Conservation (phyloP, 2,329 filamentous ascomycete genomes). For the Epichloe sibirici region DNA sequence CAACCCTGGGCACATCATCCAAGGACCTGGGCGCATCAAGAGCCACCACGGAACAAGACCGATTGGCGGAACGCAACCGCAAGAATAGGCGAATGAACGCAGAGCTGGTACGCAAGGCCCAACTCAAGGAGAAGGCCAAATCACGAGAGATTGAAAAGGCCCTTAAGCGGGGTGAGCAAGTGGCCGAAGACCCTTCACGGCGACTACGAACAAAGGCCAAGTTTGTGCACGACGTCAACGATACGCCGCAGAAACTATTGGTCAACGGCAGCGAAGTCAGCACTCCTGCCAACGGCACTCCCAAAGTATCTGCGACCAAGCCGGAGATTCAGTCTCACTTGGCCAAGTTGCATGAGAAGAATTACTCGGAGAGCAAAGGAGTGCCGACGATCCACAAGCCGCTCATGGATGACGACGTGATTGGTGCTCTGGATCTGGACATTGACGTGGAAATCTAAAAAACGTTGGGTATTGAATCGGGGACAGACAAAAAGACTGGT, state of each 20-base stretch:
- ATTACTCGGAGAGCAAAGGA: conserved; percentile 44
- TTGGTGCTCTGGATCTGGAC: conserved; percentile 76
- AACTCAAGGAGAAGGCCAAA: conserved; percentile 65
- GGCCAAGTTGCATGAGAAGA: conserved; percentile 40
- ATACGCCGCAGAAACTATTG: conserved; percentile 30
- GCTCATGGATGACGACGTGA: conserved; percentile 83
- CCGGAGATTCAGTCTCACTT: conserved; percentile 36
- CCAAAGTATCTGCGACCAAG: conserved; percentile 33
- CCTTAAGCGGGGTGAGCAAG: conserved; percentile 49
- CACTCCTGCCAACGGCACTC: conserved; percentile 41
- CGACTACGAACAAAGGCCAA: conserved; percentile 56
- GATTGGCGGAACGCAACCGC: conserved; percentile 70
- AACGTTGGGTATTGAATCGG: no score
- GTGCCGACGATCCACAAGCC: conserved; percentile 62
- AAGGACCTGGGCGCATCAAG: conserved; percentile 39
- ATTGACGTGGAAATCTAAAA: conserved; percentile 78
- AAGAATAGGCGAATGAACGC: conserved; percentile 74
- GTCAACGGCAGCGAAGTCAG: conserved; percentile 36
- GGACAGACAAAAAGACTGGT: no score
- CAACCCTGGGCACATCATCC: conserved; percentile 39
- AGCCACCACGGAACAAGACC: conserved; percentile 59
- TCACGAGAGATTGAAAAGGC: conserved; percentile 48
- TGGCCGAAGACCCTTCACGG: conserved; percentile 45
- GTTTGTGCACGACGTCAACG: conserved; percentile 53
- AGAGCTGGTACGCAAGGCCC: conserved; percentile 84